Percentiles rank a stretch among this genome's conserved stretches.
Evolutionary conservation across 768 basidiomycete species (phyloP).

Genomic region (Phanerodontia chrysosporium): DNA sequence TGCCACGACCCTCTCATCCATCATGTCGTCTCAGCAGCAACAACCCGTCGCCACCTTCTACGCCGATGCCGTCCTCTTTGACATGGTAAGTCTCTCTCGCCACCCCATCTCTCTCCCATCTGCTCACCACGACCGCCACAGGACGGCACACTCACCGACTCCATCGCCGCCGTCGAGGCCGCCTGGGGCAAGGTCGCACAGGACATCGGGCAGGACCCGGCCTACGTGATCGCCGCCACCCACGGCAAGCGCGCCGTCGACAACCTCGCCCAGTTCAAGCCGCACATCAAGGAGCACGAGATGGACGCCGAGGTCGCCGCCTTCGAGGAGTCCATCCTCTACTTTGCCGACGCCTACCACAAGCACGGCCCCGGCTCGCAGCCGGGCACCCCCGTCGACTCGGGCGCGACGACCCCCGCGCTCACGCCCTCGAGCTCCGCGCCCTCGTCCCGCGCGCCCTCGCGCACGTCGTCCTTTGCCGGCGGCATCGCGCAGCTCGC

Average conservation of each 20-base stretch:
- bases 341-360: slow-evolving; percentile 57
- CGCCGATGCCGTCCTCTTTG: slow-evolving; percentile 60
- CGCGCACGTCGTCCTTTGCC: slow-evolving; percentile 41
- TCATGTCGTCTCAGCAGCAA: slow-evolving; percentile 16
- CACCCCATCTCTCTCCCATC: slow-evolving; percentile 16
- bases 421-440: slow-evolving; percentile 35
- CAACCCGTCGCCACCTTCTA: slow-evolving; percentile 32
- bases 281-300: slow-evolving; percentile 48
- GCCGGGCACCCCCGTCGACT: slow-evolving; percentile 25
- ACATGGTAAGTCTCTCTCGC: slow-evolving; percentile 46
- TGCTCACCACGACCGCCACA: slow-evolving; percentile 24
- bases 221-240: slow-evolving; percentile 67
- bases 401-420: slow-evolving; percentile 39
- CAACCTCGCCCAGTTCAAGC: slow-evolving; percentile 63
- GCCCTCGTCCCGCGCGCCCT: slow-evolving; percentile 39
- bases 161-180: slow-evolving; percentile 68
- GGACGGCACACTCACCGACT: slow-evolving; percentile 74
- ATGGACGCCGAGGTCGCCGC: slow-evolving; percentile 54
- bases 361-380: slow-evolving; percentile 37
- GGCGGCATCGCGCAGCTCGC: slow-evolving; percentile 22
- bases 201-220: slow-evolving; percentile 65
- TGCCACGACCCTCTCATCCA: slow-evolving; percentile 4
- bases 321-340: slow-evolving; percentile 65
- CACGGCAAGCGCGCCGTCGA: slow-evolving; percentile 77
- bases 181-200: slow-evolving; percentile 72